Percentiles rank a stretch among this genome's conserved stretches.
These are phyloP conservation scores for Pythium oligandrum DNA, from an alignment of 352 stramenopile species.

Conservation along the genomic window DNA sequence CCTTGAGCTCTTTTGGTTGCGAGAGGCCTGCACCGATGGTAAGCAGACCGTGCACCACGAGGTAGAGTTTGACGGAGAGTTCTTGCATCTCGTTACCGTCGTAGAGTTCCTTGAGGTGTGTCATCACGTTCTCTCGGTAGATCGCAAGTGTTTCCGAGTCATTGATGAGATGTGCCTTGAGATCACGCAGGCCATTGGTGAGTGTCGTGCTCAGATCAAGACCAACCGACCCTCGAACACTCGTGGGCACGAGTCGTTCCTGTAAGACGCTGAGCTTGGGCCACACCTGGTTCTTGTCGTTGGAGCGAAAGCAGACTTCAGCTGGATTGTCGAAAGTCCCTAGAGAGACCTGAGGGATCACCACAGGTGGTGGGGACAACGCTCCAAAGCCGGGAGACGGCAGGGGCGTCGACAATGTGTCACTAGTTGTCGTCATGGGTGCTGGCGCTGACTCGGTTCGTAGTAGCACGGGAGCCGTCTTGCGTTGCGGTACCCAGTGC, in stretches of 20 bases:
- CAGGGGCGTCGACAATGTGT: slow-evolving; percentile 6
- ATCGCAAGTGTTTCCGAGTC: slow-evolving; percentile 53
- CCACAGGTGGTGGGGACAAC: background rate
- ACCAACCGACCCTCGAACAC: slow-evolving; percentile 49
- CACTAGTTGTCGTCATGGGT: background rate
- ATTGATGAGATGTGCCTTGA: slow-evolving; percentile 76
- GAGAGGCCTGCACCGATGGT: slow-evolving; percentile 72
- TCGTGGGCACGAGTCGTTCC: slow-evolving; percentile 42
- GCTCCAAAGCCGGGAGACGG: background rate
- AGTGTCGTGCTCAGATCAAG: slow-evolving; percentile 58
- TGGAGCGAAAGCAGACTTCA: slow-evolving; percentile 30
- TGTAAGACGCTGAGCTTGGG: slow-evolving; percentile 46
- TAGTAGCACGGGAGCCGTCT: slow-evolving; percentile 28
- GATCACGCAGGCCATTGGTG: slow-evolving; percentile 60
- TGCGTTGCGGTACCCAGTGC: slow-evolving; percentile 68
- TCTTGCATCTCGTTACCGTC: slow-evolving; percentile 17
- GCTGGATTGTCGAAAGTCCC: slow-evolving; percentile 37
- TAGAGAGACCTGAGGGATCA: slow-evolving; percentile 10
- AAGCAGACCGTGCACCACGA: slow-evolving; percentile 60
- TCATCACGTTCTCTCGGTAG: slow-evolving; percentile 43
- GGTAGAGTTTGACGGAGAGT: slow-evolving; percentile 50
- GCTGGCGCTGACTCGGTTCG: background rate
- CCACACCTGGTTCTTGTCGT: slow-evolving; percentile 28
- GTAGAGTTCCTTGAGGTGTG: slow-evolving; percentile 19
- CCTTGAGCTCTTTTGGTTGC: slow-evolving; percentile 71